A percentile compares a stretch with the other conserved stretches of the same genome.
Evolutionary conservation across 306 rosid genomes (phyloP).

Genomic region (Ormosia semicastrata): DNA sequence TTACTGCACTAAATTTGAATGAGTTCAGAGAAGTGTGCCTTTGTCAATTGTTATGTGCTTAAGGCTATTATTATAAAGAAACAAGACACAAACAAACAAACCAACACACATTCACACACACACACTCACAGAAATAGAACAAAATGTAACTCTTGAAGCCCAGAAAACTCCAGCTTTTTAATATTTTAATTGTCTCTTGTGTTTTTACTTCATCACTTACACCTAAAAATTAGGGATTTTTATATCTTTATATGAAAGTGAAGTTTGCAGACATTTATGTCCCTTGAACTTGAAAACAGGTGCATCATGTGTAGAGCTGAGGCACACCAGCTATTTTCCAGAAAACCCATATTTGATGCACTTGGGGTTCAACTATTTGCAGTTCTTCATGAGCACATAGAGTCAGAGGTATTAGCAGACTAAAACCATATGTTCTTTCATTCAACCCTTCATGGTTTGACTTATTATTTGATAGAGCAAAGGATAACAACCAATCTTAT

Average conservation of each 20-base stretch:
- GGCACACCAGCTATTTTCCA: slow-evolving; percentile 80
- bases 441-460: slow-evolving; percentile 27
- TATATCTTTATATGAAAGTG: slow-evolving; percentile 15
- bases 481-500: no score
- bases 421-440: slow-evolving; percentile 15
- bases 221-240: background rate
- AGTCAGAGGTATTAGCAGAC: slow-evolving; percentile 61
- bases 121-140: no score
- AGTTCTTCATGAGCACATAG: slow-evolving; percentile 80
- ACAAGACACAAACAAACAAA: background rate
- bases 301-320: slow-evolving; percentile 98
- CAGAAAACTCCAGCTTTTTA: background rate
- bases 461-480: background rate
- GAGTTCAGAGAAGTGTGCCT: background rate
- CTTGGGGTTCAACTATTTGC: slow-evolving; percentile 80
- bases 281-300: slow-evolving; percentile 53
- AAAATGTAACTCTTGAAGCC: no score
- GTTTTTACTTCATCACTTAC: background rate
- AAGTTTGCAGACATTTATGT: slow-evolving; percentile 8
- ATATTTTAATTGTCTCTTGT: background rate
- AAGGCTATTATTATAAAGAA: background rate
- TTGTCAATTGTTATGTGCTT: background rate
- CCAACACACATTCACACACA: background rate
- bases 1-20: background rate
- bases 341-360: slow-evolving; percentile 84